A percentile compares a stretch with the other conserved stretches of the same genome.
Evolutionary conservation across 257 asterid genomes (phyloP).

Genomic region (Verbascum thapsus): DNA sequence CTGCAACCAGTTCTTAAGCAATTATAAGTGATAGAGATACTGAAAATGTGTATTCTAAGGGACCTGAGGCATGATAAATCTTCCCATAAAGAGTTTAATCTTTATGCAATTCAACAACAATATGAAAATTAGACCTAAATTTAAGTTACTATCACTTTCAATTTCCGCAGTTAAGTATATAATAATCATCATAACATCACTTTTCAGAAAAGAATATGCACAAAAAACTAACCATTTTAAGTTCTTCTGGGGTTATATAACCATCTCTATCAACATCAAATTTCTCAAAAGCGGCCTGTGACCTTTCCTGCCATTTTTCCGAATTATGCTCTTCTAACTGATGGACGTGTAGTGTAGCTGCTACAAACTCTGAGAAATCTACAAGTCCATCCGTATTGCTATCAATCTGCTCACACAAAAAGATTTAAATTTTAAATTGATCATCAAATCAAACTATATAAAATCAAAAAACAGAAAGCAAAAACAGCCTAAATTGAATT

Average conservation of each 20-base stretch:
- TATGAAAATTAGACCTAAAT: neutral
- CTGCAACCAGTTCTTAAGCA: no score
- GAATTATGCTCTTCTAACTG: slow-evolving; percentile 91
- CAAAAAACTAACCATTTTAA: slow-evolving; percentile 67
- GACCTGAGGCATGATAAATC: neutral
- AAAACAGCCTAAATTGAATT: neutral
- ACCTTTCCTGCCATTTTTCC: slow-evolving; percentile 78
- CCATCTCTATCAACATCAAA: slow-evolving; percentile 95
- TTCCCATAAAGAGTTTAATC: no score
- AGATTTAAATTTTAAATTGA: no score
- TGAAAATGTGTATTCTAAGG: neutral
- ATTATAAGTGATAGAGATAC: no score
- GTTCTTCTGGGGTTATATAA: slow-evolving; percentile 87
- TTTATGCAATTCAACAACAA: no score
- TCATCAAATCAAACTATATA: slow-evolving; percentile 3
- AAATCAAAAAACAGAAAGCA: neutral
- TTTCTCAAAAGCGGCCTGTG: slow-evolving; percentile 87
- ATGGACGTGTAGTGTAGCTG: slow-evolving; percentile 93
- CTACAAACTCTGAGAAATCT: slow-evolving; percentile 93
- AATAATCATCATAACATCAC: neutral
- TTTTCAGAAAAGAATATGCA: neutral
- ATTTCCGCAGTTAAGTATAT: neutral
- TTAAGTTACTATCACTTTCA: neutral
- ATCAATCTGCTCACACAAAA: slow-evolving; percentile 71
- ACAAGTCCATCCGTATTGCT: slow-evolving; percentile 94